Base-by-base conservation (phyloP, 2,329 filamentous ascomycete genomes). In the Fusarium phyllophilum region DNA sequence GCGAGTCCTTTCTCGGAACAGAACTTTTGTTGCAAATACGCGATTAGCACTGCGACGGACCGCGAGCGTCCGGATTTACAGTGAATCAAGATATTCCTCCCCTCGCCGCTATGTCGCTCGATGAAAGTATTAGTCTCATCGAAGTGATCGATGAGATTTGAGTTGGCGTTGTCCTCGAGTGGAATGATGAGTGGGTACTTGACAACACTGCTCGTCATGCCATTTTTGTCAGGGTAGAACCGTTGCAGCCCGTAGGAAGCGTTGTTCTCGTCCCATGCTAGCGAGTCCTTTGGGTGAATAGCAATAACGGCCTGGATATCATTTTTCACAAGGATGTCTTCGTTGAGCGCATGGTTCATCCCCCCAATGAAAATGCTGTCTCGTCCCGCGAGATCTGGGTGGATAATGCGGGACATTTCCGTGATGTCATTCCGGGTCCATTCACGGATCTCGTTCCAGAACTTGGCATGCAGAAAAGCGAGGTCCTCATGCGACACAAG, bases 331-430 rank as follows among this genome's bases (percentile, higher is more conserved):
- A 60, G 57, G 3, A 2, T 33, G 5, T 15, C 38, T 36, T 60
- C 57, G 5, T 60, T 60, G 1, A 60, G 57, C 4, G 57, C 57
- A 52, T 60, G 57, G 34, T 60, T 60, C 57, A 60, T 60, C 26
- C 57, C 57, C 8, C 57, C 57, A 5, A 60, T 60, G 0, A 52
- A 60, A 33, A 60, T 52, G 44, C 26, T 41, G 1, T 44, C 57
- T 2, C 44, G n/a, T 1, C 44, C 57, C 2, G 17, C 11, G 0
- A 60, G 22, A 8, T 60, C 57, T 13, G 22, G 22, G 26, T 60
- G 57, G 12, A 26, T 44, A 26, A 60, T 60, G 13, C 44, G 34
- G 13, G 57, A 26, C 44, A 60, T 60, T 8, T 51, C 44, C 26
- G 57, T 60, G 9, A 31, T 39, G 10, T 60, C 57, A 26, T 60